Evolutionary conservation across 805 yeast species (phyloP), one percentile per base, ranked within the genome.

Genomic region (Candida wancherniae): DNA sequence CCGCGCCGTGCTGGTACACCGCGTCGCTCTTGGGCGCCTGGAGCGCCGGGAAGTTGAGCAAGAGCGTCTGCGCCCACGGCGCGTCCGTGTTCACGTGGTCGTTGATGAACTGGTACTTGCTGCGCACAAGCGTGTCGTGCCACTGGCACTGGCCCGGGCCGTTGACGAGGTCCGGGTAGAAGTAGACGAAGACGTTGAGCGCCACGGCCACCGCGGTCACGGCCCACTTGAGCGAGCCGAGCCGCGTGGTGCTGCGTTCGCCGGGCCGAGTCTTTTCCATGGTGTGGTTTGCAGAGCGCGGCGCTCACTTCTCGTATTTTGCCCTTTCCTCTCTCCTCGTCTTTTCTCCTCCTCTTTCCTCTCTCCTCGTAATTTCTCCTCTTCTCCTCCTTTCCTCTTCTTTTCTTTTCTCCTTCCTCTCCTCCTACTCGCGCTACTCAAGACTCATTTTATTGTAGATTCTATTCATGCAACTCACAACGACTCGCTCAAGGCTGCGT

Each of bases 401-500:
- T 13, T 29, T 22, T 29, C 26, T 29, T 22, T 29, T 26, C 32
- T 22, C 15, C 19, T 15, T n/a, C n/a, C n/a, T 20, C n/a, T n/a
- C n/a, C n/a, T n/a, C n/a, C n/a, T n/a, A n/a, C n/a, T n/a, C n/a
- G n/a, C n/a, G n/a, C n/a, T n/a, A n/a, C n/a, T n/a, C n/a, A n/a
- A n/a, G 19, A 18, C 9, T 23, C 21, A n/a, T 14, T 12, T 27
- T 11, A 10, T 21, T 9, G 7, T 18, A 11, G 15, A 9, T 17
- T n/a, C 15, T 12, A 18, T 19, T 7, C 27, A 17, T 24, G 20
- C n/a, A 26, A 30, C 51, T 69, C 81, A 90, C 65, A 88, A 74
- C 44, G 95, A 71, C 72, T 90, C 96, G 51, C 74, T 69, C 61
- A 92, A 77, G 50, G 82, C 77, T 64, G 83, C 77, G 83, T 92